phyloP scores from a whole-genome alignment of 2,329 filamentous ascomycete genomes.

The Nothopassalora personata region DNA sequence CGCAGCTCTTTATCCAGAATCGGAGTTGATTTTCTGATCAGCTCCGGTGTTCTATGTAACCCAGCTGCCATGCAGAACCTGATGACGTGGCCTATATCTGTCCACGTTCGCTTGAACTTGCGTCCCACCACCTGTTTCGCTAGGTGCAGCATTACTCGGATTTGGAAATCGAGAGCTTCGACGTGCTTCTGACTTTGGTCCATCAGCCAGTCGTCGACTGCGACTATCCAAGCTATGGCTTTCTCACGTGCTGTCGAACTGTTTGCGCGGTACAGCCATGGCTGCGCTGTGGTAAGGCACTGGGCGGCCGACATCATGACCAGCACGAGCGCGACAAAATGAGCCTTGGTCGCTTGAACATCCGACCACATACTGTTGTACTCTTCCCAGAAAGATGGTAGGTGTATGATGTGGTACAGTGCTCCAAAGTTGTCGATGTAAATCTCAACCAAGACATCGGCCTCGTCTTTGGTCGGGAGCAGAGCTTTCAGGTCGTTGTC shows the following conservation, averaged over 20 bases:
- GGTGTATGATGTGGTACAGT: slow-evolving; percentile 49
- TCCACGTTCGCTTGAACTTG: slow-evolving; percentile 52
- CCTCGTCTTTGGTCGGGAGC: slow-evolving; percentile 33
- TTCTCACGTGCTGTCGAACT: slow-evolving; percentile 38
- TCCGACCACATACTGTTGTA: slow-evolving; percentile 47
- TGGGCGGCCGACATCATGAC: slow-evolving; percentile 39
- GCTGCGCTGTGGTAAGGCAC: slow-evolving; percentile 25
- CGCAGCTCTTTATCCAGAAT: slow-evolving; percentile 50
- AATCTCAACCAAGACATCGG: slow-evolving; percentile 40
- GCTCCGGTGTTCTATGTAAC: slow-evolving; percentile 46
- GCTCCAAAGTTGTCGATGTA: slow-evolving; percentile 51
- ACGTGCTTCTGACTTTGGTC: slow-evolving; percentile 50
- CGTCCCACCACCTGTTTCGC: slow-evolving; percentile 49
- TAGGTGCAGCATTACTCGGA: slow-evolving; percentile 48
- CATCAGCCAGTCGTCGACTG: slow-evolving; percentile 40
- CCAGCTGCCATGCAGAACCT: slow-evolving; percentile 51
- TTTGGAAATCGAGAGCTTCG: slow-evolving; percentile 46
- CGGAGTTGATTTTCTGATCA: slow-evolving; percentile 34
- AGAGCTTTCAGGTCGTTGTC: slow-evolving; percentile 34
- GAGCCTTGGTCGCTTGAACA: slow-evolving; percentile 20
- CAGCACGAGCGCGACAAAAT: slow-evolving; percentile 39
- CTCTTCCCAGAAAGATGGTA: slow-evolving; percentile 48
- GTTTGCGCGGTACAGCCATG: slow-evolving; percentile 39
- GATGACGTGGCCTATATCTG: slow-evolving; percentile 46
- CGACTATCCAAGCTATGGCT: slow-evolving; percentile 36